Evolutionary conservation across 2,329 filamentous ascomycete genomes (phyloP), one percentile per base, ranked within the genome.

Genomic region (Fusarium sp.): DNA sequence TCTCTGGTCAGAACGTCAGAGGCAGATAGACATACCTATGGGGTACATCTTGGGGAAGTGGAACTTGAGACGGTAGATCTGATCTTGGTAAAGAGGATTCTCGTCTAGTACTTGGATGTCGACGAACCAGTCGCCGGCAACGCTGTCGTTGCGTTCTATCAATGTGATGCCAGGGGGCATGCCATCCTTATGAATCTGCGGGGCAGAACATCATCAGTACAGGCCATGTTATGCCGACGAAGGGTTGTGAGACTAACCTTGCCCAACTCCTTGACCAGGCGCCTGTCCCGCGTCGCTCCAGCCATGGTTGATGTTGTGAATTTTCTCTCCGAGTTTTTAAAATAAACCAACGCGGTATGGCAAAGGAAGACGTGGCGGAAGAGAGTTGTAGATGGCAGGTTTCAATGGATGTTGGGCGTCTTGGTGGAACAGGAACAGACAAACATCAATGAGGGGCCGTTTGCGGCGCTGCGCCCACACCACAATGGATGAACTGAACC

Each of bases 81-180:
- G 86, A 76, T 88, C 86, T 50, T 87, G 81, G 80, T 99, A 99
- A 46, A 99, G 81, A 3, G 95, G 95, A 75, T 99, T 99, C 59
- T 87, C 82, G 78, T 98, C 96, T 39, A 98, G 86, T 51, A 99
- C 95, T 70, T 86, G 83, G 53, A 99, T 96, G 77, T 99, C 96
- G 81, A 98, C 89, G 49, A 90, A 84, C 96, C 96, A 99, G 81
- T 96, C 91, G 51, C 75, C 76, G 30, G 78, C 70, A 74, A 93
- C 86, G 51, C 97, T 89, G 77, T 94, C 90, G 45, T 96, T 92
- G 57, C 93, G 89, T 46, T 89, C 88, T 61, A 96, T 89, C 47
- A 98, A 88, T 47, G 87, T 84, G 78, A 99, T 97, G 52, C 89
- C 88, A 19, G 88, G 88, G 39, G 89, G 88, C 38, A 89, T 76